Conservation (phyloP, 1,284 basidiomycete species). For the Exobasidium cylindrosporum region DNA sequence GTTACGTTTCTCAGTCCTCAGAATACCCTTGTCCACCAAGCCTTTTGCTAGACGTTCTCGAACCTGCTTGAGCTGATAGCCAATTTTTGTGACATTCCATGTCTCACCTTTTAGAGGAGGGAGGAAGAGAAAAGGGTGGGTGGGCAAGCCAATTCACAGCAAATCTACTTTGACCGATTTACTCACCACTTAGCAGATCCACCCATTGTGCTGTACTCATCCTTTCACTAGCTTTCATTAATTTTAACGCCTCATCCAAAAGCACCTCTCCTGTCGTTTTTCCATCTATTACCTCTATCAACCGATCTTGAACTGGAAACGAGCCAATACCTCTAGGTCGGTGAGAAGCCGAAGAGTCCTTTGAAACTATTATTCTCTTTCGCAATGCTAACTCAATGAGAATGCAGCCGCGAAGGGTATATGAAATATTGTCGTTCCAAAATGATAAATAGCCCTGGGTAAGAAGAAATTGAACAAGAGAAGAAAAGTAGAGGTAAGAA, state of each 20-base stretch:
- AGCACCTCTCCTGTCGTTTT: conserved; percentile 51
- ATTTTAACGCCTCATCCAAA: conserved; percentile 50
- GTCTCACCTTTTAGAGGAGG: conserved; percentile 48
- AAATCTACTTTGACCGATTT: neutral
- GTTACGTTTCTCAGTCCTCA: conserved; percentile 54
- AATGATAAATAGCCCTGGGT: conserved; percentile 52
- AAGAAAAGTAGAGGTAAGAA: conserved; percentile 9
- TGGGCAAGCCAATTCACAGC: neutral
- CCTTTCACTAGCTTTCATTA: conserved; percentile 43
- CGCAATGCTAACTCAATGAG: conserved; percentile 52
- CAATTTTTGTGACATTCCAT: conserved; percentile 54
- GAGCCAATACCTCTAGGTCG: neutral
- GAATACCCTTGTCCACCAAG: conserved; percentile 53
- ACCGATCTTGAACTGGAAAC: conserved; percentile 29
- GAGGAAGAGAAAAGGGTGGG: neutral
- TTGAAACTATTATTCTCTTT: conserved; percentile 38
- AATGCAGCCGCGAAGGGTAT: conserved; percentile 51
- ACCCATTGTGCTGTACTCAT: conserved; percentile 50
- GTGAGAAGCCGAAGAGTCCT: conserved; percentile 30
- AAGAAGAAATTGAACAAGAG: conserved; percentile 5
- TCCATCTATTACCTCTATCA: conserved; percentile 45
- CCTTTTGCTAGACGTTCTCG: conserved; percentile 54
- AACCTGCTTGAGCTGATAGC: conserved; percentile 53
- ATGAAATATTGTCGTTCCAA: conserved; percentile 56
- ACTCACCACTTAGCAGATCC: conserved; percentile 47